phyloP scores from a whole-genome alignment of 495 filamentous ascomycete genomes.

The Talaromyces borbonicus region DNA sequence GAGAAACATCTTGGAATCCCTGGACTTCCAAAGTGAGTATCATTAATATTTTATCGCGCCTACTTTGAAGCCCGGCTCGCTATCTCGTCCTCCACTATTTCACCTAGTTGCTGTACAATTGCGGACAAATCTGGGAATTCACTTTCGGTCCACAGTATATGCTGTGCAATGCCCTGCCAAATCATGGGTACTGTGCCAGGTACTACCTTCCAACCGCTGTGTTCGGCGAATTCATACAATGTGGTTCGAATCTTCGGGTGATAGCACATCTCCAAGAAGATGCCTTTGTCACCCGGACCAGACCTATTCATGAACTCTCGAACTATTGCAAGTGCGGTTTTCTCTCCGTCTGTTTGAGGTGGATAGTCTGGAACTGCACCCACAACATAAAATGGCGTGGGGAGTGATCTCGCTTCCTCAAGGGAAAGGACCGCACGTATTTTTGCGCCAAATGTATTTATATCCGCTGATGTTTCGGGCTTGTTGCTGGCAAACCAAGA shows the following conservation, averaged over 20 bases:
- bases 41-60: neutral
- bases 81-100: neutral
- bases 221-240: neutral
- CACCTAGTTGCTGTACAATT: neutral
- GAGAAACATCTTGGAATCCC: too few relatives aligned
- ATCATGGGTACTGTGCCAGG: neutral
- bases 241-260: neutral
- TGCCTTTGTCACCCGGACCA: neutral
- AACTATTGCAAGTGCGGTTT: neutral
- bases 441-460: neutral
- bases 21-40: too few relatives aligned
- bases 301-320: neutral
- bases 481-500: neutral
- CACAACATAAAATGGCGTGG: neutral
- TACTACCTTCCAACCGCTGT: neutral
- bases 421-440: neutral
- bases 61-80: neutral
- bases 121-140: neutral
- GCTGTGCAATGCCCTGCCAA: constrained; percentile 1
- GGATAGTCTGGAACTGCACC: constrained; percentile 1
- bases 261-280: constrained; percentile 2
- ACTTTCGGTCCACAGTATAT: constrained; percentile 1
- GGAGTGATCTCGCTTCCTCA: neutral
- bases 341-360: constrained; percentile 1
- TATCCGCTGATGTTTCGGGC: neutral